Evolutionary conservation across 1,284 basidiomycete species (phyloP).

Genomic region (Psilocybe mexicana): DNA sequence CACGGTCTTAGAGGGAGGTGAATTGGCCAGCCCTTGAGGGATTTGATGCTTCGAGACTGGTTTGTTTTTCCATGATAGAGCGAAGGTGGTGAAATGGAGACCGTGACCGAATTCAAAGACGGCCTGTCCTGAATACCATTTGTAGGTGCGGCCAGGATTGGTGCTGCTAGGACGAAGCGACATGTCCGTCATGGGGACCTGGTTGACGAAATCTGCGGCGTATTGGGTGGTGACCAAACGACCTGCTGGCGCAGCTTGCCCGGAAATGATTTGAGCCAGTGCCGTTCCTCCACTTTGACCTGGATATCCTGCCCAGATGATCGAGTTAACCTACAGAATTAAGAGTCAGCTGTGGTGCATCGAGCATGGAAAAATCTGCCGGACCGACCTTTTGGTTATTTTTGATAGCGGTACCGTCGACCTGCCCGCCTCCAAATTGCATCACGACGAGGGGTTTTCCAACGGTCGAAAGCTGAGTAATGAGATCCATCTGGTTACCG

Average conservation of each 20-base stretch:
- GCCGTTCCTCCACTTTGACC: slow-evolving; percentile 55
- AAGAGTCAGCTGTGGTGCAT: neutral
- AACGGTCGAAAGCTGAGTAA: slow-evolving; percentile 42
- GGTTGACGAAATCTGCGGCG: slow-evolving; percentile 47
- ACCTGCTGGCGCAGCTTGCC: slow-evolving; percentile 52
- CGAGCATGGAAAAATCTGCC: neutral
- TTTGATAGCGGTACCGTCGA: slow-evolving; percentile 50
- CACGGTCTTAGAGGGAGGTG: slow-evolving; percentile 26
- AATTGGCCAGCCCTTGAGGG: slow-evolving; percentile 36
- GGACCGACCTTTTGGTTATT: slow-evolving; percentile 40
- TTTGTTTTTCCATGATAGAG: slow-evolving; percentile 34
- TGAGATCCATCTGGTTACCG: slow-evolving; percentile 52
- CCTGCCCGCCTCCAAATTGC: slow-evolving; percentile 58
- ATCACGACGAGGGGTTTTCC: slow-evolving; percentile 53
- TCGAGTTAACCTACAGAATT: slow-evolving; percentile 45
- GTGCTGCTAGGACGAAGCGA: slow-evolving; percentile 45
- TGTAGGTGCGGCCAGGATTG: slow-evolving; percentile 58
- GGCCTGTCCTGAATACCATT: slow-evolving; percentile 53
- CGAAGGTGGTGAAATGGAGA: slow-evolving; percentile 55
- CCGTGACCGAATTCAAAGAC: slow-evolving; percentile 54
- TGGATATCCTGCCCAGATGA: slow-evolving; percentile 58
- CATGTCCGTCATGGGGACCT: slow-evolving; percentile 61
- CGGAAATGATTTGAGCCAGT: slow-evolving; percentile 49
- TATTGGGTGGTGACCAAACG: slow-evolving; percentile 57
- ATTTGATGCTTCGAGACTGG: slow-evolving; percentile 42